Percentiles rank a stretch among this genome's conserved stretches.
Conservation (phyloP, 306 rosid genomes). For the Vigna nakashimae region DNA sequence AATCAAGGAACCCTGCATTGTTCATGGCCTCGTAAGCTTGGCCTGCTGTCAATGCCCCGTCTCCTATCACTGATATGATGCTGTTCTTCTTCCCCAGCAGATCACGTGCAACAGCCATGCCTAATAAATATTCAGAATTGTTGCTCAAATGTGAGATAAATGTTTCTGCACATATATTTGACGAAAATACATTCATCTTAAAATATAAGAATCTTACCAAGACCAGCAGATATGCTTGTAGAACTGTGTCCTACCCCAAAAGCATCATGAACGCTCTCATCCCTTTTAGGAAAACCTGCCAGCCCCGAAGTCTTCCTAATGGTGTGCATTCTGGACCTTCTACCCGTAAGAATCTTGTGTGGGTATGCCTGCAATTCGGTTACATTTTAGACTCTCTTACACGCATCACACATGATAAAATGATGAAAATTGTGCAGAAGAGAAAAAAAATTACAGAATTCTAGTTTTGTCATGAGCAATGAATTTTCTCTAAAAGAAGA, state of each 20-base stretch:
- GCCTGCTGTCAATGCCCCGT: conserved; percentile 98
- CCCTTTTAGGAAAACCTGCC: conserved; percentile 93
- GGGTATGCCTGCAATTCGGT: conserved; percentile 79
- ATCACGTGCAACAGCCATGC: conserved; percentile 97
- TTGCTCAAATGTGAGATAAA: conserved; percentile 16
- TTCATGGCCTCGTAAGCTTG: conserved; percentile 98
- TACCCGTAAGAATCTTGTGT: conserved; percentile 95
- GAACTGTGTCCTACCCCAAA: conserved; percentile 95
- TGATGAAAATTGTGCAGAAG: neutral
- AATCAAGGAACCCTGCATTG: conserved; percentile 85
- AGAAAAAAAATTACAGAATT: neutral
- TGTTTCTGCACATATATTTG: neutral
- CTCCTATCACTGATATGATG: conserved; percentile 89
- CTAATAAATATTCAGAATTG: conserved; percentile 52
- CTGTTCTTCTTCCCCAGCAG: conserved; percentile 76
- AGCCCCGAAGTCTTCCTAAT: conserved; percentile 93
- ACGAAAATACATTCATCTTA: neutral
- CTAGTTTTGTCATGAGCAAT: neutral
- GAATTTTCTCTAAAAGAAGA: conserved; percentile 1
- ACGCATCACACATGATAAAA: conserved; percentile 3
- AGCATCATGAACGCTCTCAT: conserved; percentile 89
- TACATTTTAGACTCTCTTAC: conserved; percentile 45
- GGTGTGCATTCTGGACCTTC: conserved; percentile 87
- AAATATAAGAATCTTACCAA: conserved; percentile 57
- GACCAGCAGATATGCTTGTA: conserved; percentile 97